Evolutionary conservation across 805 yeast species (phyloP).

Genomic region (Teunomyces cretensis): DNA sequence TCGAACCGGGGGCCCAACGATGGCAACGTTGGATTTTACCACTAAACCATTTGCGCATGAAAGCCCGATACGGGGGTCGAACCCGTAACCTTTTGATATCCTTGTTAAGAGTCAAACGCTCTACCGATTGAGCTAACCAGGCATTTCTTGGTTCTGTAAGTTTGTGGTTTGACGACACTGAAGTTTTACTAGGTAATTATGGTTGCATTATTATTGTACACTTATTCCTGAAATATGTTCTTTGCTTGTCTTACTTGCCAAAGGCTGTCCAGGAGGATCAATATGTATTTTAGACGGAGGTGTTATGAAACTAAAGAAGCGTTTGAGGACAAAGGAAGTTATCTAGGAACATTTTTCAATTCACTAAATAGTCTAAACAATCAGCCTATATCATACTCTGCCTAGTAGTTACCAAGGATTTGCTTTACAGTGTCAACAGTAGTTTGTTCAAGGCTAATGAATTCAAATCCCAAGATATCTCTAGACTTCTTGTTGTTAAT

Average conservation of each 20-base stretch:
- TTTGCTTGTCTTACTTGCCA: no score
- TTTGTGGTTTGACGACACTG: not conserved
- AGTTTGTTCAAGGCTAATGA: conserved; percentile 17
- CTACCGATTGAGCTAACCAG: conserved; percentile 29
- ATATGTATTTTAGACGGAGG: conserved; percentile 20
- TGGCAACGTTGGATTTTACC: conserved; percentile 4
- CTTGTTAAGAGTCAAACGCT: conserved; percentile 25
- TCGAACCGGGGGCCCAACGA: conserved; percentile 6
- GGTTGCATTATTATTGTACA: no score
- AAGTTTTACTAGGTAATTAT: no score
- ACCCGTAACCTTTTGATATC: conserved; percentile 34
- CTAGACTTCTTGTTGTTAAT: conserved; percentile 17
- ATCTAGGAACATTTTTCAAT: not conserved
- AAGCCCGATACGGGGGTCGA: conserved; percentile 37
- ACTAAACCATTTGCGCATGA: conserved; percentile 7
- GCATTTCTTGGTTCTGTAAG: conserved; percentile 9
- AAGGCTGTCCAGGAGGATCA: no score
- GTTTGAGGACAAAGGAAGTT: conserved; percentile 13
- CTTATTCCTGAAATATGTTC: no score
- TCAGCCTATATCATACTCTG: not conserved
- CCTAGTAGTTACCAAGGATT: not conserved
- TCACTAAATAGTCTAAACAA: not conserved
- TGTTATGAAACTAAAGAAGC: conserved; percentile 24
- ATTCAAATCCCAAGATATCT: conserved; percentile 19
- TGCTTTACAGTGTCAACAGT: conserved; percentile 25